Evolutionary conservation across 1,139 yeast genomes (phyloP).

Genomic region (Yamadazyma mexicana): DNA sequence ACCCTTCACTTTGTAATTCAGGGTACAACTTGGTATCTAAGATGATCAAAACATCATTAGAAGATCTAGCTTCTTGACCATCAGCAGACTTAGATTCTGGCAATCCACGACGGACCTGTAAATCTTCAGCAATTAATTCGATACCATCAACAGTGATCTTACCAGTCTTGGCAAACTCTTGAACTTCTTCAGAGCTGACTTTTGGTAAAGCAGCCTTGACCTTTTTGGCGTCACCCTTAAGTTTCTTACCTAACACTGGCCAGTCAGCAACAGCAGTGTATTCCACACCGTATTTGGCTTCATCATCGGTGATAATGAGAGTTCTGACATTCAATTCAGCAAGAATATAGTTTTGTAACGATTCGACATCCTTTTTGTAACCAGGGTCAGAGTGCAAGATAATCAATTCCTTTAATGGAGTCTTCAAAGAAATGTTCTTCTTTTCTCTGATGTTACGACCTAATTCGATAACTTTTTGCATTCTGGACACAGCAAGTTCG

Average conservation of each 20-base stretch:
- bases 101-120: constrained; percentile 86
- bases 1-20: constrained; percentile 88
- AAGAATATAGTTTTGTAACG: constrained; percentile 72
- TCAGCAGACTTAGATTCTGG: constrained; percentile 60
- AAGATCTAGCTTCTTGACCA: constrained; percentile 86
- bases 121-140: constrained; percentile 80
- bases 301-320: constrained; percentile 84
- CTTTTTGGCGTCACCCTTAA: constrained; percentile 88
- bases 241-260: constrained; percentile 97
- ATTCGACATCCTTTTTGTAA: constrained; percentile 76
- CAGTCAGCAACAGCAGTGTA: constrained; percentile 97
- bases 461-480: constrained; percentile 95
- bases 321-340: constrained; percentile 95
- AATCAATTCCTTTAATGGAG: constrained; percentile 87
- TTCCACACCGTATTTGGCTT: constrained; percentile 85
- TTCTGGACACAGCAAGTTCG: constrained; percentile 84
- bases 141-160: constrained; percentile 86
- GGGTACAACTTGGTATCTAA: constrained; percentile 86
- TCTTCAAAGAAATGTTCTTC: constrained; percentile 89
- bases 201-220: constrained; percentile 92
- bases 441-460: constrained; percentile 97
- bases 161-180: constrained; percentile 70
- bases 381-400: constrained; percentile 77
- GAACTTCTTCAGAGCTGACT: constrained; percentile 80
- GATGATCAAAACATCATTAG: constrained; percentile 84